Percentiles rank a stretch among this genome's conserved stretches.
These are phyloP conservation scores for Arthroderma uncinatum DNA, from an alignment of 2,329 filamentous ascomycete species.

Conservation along the genomic window DNA sequence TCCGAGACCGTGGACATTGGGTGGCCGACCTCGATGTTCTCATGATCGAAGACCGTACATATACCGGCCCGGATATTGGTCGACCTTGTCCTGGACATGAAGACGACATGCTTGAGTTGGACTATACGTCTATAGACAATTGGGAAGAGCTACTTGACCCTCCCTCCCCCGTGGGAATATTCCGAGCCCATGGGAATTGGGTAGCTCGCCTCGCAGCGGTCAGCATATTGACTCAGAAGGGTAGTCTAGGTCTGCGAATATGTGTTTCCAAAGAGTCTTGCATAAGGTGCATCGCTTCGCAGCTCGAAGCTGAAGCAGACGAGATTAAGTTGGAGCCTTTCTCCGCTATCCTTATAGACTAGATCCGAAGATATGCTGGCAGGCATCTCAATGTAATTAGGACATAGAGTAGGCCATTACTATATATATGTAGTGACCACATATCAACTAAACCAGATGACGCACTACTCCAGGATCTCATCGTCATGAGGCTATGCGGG, in stretches of 20 bases:
- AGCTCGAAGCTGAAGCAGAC: not conserved
- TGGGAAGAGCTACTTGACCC: conserved; percentile 15
- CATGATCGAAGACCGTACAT: not conserved
- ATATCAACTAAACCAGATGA: too few species aligned
- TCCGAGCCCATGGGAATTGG: conserved; percentile 14
- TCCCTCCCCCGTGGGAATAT: conserved; percentile 6
- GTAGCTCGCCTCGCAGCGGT: conserved; percentile 10
- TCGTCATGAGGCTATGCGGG: too few species aligned
- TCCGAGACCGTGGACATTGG: conserved; percentile 18
- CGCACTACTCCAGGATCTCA: too few species aligned
- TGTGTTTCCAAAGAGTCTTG: not conserved
- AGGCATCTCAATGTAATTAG: too few species aligned
- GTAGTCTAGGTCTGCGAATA: not conserved
- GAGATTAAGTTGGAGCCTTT: not conserved
- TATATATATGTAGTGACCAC: too few species aligned
- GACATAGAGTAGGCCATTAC: too few species aligned
- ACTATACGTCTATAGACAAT: conserved; percentile 9
- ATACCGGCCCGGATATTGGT: not conserved
- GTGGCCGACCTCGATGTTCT: conserved; percentile 18
- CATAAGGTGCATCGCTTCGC: not conserved
- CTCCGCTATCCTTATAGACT: not conserved
- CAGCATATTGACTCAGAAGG: not conserved
- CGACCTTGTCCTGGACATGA: not conserved
- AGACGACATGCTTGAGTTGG: not conserved
- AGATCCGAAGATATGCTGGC: too few species aligned